phyloP scores from a whole-genome alignment of 352 stramenopile species.

The Globisporangium parvum region DNA sequence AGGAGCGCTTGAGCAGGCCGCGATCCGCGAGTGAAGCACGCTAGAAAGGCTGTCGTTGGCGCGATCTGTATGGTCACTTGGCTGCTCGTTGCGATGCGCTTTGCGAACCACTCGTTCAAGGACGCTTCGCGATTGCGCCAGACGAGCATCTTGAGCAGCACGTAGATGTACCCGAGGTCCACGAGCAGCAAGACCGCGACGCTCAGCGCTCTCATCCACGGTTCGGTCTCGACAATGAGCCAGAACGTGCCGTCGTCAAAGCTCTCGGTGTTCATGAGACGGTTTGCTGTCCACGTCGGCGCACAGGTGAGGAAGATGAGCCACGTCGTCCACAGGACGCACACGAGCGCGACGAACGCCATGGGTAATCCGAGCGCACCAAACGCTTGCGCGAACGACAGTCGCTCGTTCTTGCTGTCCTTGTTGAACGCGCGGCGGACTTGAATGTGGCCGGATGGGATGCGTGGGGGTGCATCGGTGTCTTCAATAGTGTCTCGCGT shows the following conservation, averaged over 20 bases:
- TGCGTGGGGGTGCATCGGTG: no score
- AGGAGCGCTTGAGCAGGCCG: not conserved
- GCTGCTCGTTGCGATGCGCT: not conserved
- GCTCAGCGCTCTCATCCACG: not conserved
- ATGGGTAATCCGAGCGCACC: not conserved
- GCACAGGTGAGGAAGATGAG: not conserved
- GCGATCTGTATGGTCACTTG: not conserved
- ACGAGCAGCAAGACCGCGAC: not conserved
- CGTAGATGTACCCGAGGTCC: not conserved
- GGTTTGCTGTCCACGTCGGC: constrained; percentile 4
- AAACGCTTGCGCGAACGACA: not conserved
- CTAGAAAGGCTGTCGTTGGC: not conserved
- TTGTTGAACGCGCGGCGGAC: no score
- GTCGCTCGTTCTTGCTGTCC: not conserved
- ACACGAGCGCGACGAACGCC: not conserved
- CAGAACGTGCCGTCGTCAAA: constrained; percentile 8
- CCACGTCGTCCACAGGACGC: constrained; percentile 2
- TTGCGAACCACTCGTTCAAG: no score
- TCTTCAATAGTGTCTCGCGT: no score
- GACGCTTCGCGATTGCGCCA: not conserved
- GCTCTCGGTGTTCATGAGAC: constrained; percentile 3
- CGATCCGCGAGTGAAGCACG: not conserved
- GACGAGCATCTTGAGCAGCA: not conserved
- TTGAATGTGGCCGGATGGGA: no score
- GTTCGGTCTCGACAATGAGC: not conserved